phyloP scores from a whole-genome alignment of 345 rosid species.

The Pelargonium nanum region DNA sequence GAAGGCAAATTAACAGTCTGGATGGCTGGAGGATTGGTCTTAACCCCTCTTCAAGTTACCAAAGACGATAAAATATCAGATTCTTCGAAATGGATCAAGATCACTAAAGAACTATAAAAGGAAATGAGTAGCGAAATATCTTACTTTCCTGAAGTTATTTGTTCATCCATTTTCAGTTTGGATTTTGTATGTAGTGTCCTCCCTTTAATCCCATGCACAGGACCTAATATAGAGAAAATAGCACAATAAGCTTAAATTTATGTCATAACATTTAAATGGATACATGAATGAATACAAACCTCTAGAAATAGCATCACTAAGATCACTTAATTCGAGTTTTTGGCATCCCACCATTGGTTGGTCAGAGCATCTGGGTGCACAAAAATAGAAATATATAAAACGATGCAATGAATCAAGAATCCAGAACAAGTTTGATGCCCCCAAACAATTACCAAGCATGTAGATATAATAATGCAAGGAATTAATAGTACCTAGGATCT shows the following conservation, averaged over 20 bases:
- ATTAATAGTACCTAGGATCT: constrained; percentile 15
- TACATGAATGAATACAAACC: constrained; percentile 5
- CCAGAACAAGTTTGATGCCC: background rate
- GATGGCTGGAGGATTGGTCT: constrained; percentile 11
- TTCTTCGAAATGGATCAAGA: constrained; percentile 5
- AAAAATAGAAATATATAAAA: constrained; percentile 1
- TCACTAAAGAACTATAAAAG: constrained; percentile 2
- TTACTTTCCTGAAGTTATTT: constrained; percentile 17
- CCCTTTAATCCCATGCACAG: constrained; percentile 3
- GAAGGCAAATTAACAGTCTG: constrained; percentile 24
- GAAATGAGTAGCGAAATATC: background rate
- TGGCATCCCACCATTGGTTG: constrained; percentile 14
- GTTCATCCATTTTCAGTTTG: constrained; percentile 15
- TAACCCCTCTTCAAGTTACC: constrained; percentile 14
- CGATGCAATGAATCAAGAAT: background rate
- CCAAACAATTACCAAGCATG: background rate
- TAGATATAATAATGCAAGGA: background rate
- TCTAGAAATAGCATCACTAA: constrained; percentile 18
- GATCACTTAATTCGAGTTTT: constrained; percentile 19
- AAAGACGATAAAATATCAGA: background rate
- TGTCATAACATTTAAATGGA: background rate
- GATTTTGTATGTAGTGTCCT: constrained; percentile 9
- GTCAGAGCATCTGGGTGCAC: constrained; percentile 20
- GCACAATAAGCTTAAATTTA: constrained; percentile 4
- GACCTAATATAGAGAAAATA: constrained; percentile 10